Conservation (phyloP, 805 yeast genomes). For the Starmerella gropengiesseri region DNA sequence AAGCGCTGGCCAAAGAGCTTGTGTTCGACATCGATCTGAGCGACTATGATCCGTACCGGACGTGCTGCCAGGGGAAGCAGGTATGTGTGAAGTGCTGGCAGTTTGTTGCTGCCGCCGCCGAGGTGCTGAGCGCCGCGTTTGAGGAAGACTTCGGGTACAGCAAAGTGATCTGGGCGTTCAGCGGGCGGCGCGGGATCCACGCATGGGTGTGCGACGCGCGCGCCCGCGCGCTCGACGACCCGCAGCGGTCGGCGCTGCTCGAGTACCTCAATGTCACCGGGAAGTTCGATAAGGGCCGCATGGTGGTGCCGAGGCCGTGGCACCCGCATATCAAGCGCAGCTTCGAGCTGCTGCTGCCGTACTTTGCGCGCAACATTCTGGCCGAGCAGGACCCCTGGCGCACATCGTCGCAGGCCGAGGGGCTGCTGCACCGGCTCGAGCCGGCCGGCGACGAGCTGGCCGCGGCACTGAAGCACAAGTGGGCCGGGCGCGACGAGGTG, state of each 20-base stretch:
- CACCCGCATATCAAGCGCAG: slow-evolving; percentile 79
- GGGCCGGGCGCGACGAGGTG: slow-evolving; percentile 41
- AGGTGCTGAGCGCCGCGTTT: slow-evolving; percentile 59
- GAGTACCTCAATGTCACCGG: slow-evolving; percentile 68
- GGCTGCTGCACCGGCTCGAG: slow-evolving; percentile 47
- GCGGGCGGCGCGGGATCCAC: slow-evolving; percentile 98
- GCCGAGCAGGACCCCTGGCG: slow-evolving; percentile 71
- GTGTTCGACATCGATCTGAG: slow-evolving; percentile 97
- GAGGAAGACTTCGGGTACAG: slow-evolving; percentile 82
- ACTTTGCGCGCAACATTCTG: slow-evolving; percentile 55
- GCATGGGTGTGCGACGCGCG: slow-evolving; percentile 91
- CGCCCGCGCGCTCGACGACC: slow-evolving; percentile 66
- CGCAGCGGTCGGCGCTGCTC: slow-evolving; percentile 63
- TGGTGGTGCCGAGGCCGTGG: slow-evolving; percentile 57
- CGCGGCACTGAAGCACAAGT: slow-evolving; percentile 42
- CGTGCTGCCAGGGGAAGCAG: slow-evolving; percentile 78
- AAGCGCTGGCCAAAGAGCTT: slow-evolving; percentile 73
- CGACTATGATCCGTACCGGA: slow-evolving; percentile 86
- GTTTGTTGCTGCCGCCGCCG: slow-evolving; percentile 74
- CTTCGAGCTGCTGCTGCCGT: slow-evolving; percentile 49
- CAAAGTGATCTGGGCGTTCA: slow-evolving; percentile 85
- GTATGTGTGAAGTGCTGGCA: slow-evolving; percentile 91
- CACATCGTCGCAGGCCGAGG: slow-evolving; percentile 32
- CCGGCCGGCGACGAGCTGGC: slow-evolving; percentile 21
- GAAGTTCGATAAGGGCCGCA: slow-evolving; percentile 36